Conservation (phyloP, 1,284 basidiomycete species). For the Earliella scabrosa region DNA sequence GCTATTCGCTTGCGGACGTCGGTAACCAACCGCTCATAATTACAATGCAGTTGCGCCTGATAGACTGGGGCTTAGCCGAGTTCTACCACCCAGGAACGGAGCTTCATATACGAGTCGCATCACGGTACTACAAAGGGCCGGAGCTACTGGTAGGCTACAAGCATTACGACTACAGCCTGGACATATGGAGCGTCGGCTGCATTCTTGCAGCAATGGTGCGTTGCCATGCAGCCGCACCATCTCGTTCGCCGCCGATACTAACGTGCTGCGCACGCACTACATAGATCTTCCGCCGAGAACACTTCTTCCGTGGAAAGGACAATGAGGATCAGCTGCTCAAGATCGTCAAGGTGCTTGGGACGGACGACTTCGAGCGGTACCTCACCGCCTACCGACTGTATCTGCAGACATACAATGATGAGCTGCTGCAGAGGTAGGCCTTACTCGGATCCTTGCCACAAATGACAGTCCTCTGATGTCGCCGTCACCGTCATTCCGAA, state of each 20-base stretch:
- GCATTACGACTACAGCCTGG: conserved; percentile 84
- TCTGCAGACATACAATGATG: conserved; percentile 71
- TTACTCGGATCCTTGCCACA: neutral
- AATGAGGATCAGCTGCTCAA: conserved; percentile 91
- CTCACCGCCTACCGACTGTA: conserved; percentile 79
- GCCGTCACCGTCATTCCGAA: neutral
- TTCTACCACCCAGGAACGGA: conserved; percentile 90
- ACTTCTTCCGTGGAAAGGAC: conserved; percentile 90
- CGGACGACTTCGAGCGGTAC: conserved; percentile 79
- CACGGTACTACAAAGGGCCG: conserved; percentile 89
- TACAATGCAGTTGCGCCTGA: conserved; percentile 67
- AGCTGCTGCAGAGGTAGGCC: conserved; percentile 63
- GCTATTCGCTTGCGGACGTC: conserved; percentile 15
- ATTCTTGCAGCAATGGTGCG: conserved; percentile 87
- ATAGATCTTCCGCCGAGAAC: conserved; percentile 87
- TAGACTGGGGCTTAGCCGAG: conserved; percentile 93
- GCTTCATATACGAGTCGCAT: conserved; percentile 91
- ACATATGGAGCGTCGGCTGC: conserved; percentile 90
- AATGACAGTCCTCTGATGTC: neutral
- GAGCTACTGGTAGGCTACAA: conserved; percentile 89
- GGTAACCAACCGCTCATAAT: conserved; percentile 1
- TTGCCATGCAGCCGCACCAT: conserved; percentile 1
- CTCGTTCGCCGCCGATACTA: neutral
- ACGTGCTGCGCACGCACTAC: neutral
- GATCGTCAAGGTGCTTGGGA: conserved; percentile 87